Evolutionary conservation across 2,329 filamentous ascomycete genomes (phyloP), one percentile per base, ranked within the genome.

Genomic region (Blastomyces gilchristii): DNA sequence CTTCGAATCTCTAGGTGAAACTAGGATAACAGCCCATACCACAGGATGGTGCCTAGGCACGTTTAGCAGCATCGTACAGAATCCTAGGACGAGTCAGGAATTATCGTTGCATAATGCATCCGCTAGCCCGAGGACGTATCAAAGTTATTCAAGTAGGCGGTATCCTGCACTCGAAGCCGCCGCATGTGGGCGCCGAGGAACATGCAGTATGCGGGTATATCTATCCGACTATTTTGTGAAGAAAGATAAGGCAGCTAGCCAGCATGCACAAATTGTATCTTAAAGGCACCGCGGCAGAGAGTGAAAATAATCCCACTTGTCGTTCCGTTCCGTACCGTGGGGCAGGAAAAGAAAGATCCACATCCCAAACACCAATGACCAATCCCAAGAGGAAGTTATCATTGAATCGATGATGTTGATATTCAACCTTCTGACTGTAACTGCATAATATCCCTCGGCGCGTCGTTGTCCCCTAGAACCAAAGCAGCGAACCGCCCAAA

Each of bases 401-500:
- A 7, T 37, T 31, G 22, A 60, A 7, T 12, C 25, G 25, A 34
- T 34, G 18, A 53, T 52, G 41, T 4, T 31, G 28, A 31, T 31
- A 59, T 11, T 59, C 57, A 59, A 11, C 41, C 28, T 47, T 45
- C 43, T 7, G 39, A 41, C 37, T 59, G 57, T 43, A 22, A 37
- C 57, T 49, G 39, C 34, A 43, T 59, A 16, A 16, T 49, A 47
- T 59, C 12, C 57, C 41, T 43, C 16, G 56, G 18, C 11, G 25
- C 34, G 28, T 62, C 41, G 60, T 65, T 57, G 14, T 65, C 62
- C 11, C 43, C 61, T 57, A 64, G 71, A 34, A 76, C 70, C 64
- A 77, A 64, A 39, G 67, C 67, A 62, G 74, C 65, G 65, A 78
- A 76, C 57, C 68, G 71, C 71, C 73, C 69, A 62, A 76, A 76